A percentile compares a stretch with the other conserved stretches of the same genome.
Conservation (phyloP, 805 yeast genomes). For the Candida rishiriensis region DNA sequence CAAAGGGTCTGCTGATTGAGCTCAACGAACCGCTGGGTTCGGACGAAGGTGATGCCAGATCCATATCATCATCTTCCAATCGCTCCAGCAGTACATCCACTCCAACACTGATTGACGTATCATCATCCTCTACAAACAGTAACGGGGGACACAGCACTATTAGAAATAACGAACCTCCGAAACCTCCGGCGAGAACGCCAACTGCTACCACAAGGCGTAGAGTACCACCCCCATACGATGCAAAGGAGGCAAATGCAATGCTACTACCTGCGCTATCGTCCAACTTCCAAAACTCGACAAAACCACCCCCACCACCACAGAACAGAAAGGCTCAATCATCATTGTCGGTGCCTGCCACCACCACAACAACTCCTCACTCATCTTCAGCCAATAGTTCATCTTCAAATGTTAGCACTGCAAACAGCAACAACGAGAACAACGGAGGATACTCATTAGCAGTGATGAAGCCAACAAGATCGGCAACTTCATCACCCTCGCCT, state of each 20-base stretch:
- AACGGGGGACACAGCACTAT: constrained; percentile 5
- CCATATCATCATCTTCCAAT: constrained; percentile 12
- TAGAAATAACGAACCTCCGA: constrained; percentile 1
- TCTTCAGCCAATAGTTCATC: too few species aligned
- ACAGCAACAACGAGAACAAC: neutral
- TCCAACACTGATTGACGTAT: constrained; percentile 21
- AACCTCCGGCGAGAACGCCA: constrained; percentile 11
- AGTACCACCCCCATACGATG: constrained; percentile 4
- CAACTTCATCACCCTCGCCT: constrained; percentile 28
- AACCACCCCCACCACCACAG: constrained; percentile 2
- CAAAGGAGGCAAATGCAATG: constrained; percentile 12
- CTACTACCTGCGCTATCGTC: constrained; percentile 22
- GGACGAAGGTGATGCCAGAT: constrained; percentile 6
- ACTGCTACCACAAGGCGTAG: constrained; percentile 11
- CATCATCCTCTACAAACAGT: constrained; percentile 8
- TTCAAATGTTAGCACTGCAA: neutral
- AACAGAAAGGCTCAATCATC: neutral
- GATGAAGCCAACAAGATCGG: constrained; percentile 29
- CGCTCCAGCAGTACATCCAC: constrained; percentile 18
- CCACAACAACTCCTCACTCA: too few species aligned
- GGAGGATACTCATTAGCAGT: constrained; percentile 16
- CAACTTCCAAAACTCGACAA: constrained; percentile 7
- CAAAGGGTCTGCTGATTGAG: constrained; percentile 22
- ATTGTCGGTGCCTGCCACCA: neutral
- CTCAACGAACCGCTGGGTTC: constrained; percentile 24